Evolutionary conservation across 768 basidiomycete genomes (phyloP), one percentile per base, ranked within the genome.

Genomic region (Termitomyces sp.): DNA sequence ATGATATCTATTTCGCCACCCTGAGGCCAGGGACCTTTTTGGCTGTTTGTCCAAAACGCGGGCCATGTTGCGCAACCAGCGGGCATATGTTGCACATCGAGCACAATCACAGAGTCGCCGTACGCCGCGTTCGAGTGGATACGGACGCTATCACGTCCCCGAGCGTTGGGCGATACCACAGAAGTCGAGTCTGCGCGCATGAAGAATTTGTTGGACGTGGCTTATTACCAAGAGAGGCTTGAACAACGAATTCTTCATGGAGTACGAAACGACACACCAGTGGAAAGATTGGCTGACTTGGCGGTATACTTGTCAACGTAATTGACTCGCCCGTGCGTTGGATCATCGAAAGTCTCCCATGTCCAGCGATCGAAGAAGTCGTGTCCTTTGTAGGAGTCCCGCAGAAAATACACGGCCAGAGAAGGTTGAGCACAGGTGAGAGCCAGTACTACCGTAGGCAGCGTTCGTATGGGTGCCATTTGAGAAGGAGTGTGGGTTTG

Each of bases 261-360:
- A 41, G 14, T 12, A 54, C 16, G 20, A 32, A 52, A 50, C 4
- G 31, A 57, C 74, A 26, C 46, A 81, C 84, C 80, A 56, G 66
- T 78, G 9, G 83, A 71, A 32, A 86, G 71, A 55, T 80, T 80
- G 1, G 66, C 64, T 0, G 49, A 20, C n/a, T 71, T 50, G 0
- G 85, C 80, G 2, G 77, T 76, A 16, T 59, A 50, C 61, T 73
- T 61, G 59, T 78, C 73, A 34, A 86, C 74, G 59, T 83, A 87
- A 68, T 85, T 80, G 57, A 84, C 82, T 51, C 80, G 71, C n/a
- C 85, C 85, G 59, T 85, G 80, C 0, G 85, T 87, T n/a, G 84
- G 85, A 64, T 87, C 85, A 56, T 77, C 63, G 27, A 66, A 53
- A 8, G 76, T 78, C 60, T 82, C 74, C 79, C 79, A 86, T 1